A percentile compares a stretch with the other conserved stretches of the same genome.
Conservation (phyloP, 2,329 filamentous ascomycete genomes). For the Claviceps sorghi region DNA sequence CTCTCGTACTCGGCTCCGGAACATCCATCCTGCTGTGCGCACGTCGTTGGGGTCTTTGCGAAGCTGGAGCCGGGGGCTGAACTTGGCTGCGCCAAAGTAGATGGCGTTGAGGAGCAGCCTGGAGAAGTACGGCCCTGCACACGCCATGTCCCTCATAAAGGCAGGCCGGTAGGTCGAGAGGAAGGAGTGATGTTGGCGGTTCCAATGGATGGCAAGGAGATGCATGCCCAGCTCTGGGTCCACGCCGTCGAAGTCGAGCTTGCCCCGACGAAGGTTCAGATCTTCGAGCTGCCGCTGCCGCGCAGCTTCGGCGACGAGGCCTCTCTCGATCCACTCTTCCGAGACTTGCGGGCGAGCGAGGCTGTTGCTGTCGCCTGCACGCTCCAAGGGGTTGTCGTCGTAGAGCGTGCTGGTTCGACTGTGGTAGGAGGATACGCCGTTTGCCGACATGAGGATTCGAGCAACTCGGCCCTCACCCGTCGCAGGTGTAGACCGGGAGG, state of each 20-base stretch:
- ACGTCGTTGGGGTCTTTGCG: slow-evolving; percentile 30
- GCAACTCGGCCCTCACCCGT: slow-evolving; percentile 11
- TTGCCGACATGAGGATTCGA: slow-evolving; percentile 24
- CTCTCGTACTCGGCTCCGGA: slow-evolving; percentile 29
- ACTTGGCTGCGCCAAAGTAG: slow-evolving; percentile 31
- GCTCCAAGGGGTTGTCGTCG: slow-evolving; percentile 21
- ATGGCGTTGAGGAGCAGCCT: slow-evolving; percentile 41
- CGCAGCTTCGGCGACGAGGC: slow-evolving; percentile 31
- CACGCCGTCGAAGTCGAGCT: slow-evolving; percentile 41
- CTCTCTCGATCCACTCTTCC: slow-evolving; percentile 27
- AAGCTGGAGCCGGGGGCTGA: slow-evolving; percentile 29
- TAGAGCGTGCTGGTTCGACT: slow-evolving; percentile 34
- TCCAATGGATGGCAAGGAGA: slow-evolving; percentile 36
- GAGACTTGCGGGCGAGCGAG: slow-evolving; percentile 9
- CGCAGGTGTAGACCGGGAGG: background rate
- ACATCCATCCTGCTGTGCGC: slow-evolving; percentile 32
- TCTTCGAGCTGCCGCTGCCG: slow-evolving; percentile 33
- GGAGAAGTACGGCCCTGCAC: slow-evolving; percentile 40
- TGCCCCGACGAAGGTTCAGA: slow-evolving; percentile 28
- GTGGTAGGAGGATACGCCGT: slow-evolving; percentile 30
- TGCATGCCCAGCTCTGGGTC: slow-evolving; percentile 37
- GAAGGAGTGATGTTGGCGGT: slow-evolving; percentile 35
- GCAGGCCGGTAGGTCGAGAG: slow-evolving; percentile 36
- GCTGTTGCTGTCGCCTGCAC: slow-evolving; percentile 6
- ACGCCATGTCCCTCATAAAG: slow-evolving; percentile 39